Evolutionary conservation across 164 flowering plant species (phyloP).

Genomic region (Annona squamosa): DNA sequence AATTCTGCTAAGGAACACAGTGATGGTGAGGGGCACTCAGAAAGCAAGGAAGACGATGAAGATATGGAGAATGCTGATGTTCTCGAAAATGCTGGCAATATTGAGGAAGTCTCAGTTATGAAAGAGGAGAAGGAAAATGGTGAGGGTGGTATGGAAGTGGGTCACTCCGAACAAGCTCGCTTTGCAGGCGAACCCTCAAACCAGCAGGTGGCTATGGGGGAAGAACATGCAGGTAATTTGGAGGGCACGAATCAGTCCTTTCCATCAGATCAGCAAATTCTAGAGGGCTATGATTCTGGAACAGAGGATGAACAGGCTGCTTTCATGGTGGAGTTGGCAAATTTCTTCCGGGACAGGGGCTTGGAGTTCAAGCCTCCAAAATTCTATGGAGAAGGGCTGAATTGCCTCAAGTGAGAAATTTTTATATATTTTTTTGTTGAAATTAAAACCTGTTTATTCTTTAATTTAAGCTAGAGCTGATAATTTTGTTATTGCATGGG

Average conservation of each 20-base stretch:
- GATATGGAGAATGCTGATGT: neutral
- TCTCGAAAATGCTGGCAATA: neutral
- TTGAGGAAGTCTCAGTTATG: neutral
- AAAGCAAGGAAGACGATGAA: neutral
- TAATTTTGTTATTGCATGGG: constrained; percentile 1
- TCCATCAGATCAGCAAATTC: constrained; percentile 24
- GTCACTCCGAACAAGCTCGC: constrained; percentile 2
- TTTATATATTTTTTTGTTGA: neutral
- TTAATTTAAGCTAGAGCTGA: constrained; percentile 7
- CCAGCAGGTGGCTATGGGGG: neutral
- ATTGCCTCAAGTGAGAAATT: constrained; percentile 72
- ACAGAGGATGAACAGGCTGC: constrained; percentile 71
- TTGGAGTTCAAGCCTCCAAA: constrained; percentile 90
- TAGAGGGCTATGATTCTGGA: constrained; percentile 61
- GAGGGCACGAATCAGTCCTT: constrained; percentile 16
- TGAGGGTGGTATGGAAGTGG: constrained; percentile 18
- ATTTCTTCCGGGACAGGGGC: constrained; percentile 56
- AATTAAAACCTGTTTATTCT: neutral
- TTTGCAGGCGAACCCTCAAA: constrained; percentile 2
- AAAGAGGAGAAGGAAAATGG: constrained; percentile 4
- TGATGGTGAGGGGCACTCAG: neutral
- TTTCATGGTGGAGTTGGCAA: constrained; percentile 70
- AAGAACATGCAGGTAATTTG: constrained; percentile 2
- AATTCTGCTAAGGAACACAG: neutral
- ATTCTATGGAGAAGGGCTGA: constrained; percentile 80